Evolutionary conservation across 2,329 filamentous ascomycete genomes (phyloP), one percentile per base, ranked within the genome.

Genomic region (Cladosporium sp.): DNA sequence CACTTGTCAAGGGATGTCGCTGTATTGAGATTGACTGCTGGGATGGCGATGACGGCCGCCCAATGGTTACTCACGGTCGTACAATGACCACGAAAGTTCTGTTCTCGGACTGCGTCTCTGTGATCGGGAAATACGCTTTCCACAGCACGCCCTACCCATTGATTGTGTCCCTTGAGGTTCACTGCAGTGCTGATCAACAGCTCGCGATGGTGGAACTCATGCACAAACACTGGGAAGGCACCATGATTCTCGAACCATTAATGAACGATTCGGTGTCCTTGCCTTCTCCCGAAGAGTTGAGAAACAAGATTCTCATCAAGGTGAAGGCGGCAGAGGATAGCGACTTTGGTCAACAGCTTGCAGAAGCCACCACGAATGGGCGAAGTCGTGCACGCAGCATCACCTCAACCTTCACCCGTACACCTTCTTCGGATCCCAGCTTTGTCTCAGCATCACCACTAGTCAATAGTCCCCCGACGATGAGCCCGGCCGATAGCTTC

Each of bases 21-120:
- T 97, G 94, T 72, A 87, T 99, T 45, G 94, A 99, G 75, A 91
- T 99, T 53, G 94, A 99, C 74, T 97, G 93, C 74, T 99, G 94
- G 94, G 91, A 99, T 73, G 94, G 94, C 15, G 82, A 84, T 53
- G 88, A 96, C 69, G 91, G 90, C 37, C 84, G 90, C 66, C 94
- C 94, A 0, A 85, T 91, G 54, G 94, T 99, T 32, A 91, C 90
- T 61, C 94, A 99, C 67, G 94, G 94, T 22, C 86, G 87, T 58
- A 96, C 92, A 0, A 81, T 95, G 73, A 97, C 94, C 0, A 93
- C 86, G 12, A 87, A 89, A 58, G 91, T 97, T 56, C 85, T 89
- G 36, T 99, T 99, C 74, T 83, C 86, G 45, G 93, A 97, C 72
- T 93, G 93, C 62, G 91, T 99, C 75, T 88, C 87, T 24, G 91